phyloP scores from a whole-genome alignment of 2,329 filamentous ascomycete species.

The Cordyceps farinosa region DNA sequence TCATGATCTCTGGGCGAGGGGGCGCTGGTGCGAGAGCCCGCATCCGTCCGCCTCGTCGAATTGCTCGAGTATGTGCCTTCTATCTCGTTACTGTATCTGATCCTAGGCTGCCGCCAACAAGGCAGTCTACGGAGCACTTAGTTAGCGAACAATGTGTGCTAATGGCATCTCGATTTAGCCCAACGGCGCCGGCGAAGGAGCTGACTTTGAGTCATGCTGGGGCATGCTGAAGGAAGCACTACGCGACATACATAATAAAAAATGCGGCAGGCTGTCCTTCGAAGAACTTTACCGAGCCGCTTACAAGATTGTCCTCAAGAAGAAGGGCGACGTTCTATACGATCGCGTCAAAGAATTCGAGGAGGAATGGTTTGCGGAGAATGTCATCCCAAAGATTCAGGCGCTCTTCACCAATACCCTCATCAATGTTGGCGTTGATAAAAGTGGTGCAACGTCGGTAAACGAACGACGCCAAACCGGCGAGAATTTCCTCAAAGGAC shows the following conservation, averaged over 20 bases:
- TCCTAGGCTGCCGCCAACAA: not conserved
- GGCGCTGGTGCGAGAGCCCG: slow-evolving; percentile 38
- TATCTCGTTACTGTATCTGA: not conserved
- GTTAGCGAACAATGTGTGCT: not conserved
- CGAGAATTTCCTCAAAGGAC: slow-evolving; percentile 73
- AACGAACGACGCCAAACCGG: slow-evolving; percentile 77
- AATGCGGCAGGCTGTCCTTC: slow-evolving; percentile 85
- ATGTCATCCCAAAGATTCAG: slow-evolving; percentile 69
- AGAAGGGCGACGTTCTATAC: slow-evolving; percentile 80
- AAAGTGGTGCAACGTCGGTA: slow-evolving; percentile 56
- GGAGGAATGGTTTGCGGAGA: slow-evolving; percentile 69
- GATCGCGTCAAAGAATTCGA: slow-evolving; percentile 77
- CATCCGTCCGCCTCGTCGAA: slow-evolving; percentile 43
- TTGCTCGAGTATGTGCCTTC: slow-evolving; percentile 37
- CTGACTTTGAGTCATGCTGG: slow-evolving; percentile 89
- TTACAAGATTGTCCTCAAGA: slow-evolving; percentile 90
- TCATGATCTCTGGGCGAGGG: slow-evolving; percentile 49
- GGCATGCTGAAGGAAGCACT: slow-evolving; percentile 71
- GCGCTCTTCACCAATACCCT: slow-evolving; percentile 68
- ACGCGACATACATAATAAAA: slow-evolving; percentile 84
- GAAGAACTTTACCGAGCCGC: slow-evolving; percentile 92
- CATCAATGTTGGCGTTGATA: slow-evolving; percentile 55
- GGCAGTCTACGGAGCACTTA: not conserved
- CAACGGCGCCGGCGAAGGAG: slow-evolving; percentile 48
- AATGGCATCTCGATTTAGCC: slow-evolving; percentile 26